These are phyloP conservation scores for Purpureocillium lavendulum DNA, from an alignment of 2,329 filamentous ascomycete species.

Conservation along the genomic window DNA sequence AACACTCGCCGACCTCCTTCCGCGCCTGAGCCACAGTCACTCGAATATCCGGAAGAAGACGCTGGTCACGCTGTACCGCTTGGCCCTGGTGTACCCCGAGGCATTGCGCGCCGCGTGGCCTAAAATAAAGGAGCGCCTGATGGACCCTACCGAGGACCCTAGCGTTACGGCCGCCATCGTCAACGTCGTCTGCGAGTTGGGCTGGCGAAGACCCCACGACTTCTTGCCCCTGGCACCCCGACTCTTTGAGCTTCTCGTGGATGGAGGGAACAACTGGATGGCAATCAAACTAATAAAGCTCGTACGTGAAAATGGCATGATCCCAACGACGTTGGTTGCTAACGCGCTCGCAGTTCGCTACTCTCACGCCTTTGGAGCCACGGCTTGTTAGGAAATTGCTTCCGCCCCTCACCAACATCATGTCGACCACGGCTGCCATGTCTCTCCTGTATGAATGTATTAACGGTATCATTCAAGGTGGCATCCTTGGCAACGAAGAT, in stretches of 20 bases:
- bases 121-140: conserved; percentile 88
- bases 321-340: too few relatives aligned
- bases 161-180: conserved; percentile 94
- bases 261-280: conserved; percentile 98
- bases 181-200: conserved; percentile 93
- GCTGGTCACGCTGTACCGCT: conserved; percentile 84
- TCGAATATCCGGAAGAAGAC: conserved; percentile 89
- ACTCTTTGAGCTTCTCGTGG: conserved; percentile 84
- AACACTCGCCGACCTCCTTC: conserved; percentile 76
- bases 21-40: conserved; percentile 78
- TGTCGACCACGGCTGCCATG: conserved; percentile 93
- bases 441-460: conserved; percentile 98
- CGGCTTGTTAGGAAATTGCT: conserved; percentile 84
- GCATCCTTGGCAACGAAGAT: conserved; percentile 77
- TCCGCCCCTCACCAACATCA: conserved; percentile 84
- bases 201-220: conserved; percentile 88
- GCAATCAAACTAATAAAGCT: conserved; percentile 98
- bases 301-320: conserved; percentile 32
- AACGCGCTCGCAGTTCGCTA: conserved; percentile 63
- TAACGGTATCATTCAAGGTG: conserved; percentile 95
- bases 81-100: conserved; percentile 94
- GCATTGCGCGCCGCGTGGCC: conserved; percentile 89
- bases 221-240: conserved; percentile 87
- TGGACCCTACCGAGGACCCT: conserved; percentile 82
- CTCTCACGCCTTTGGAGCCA: conserved; percentile 84